phyloP scores from a whole-genome alignment of 2,329 filamentous ascomycete genomes.

The Hymenoscyphus infarciens region DNA sequence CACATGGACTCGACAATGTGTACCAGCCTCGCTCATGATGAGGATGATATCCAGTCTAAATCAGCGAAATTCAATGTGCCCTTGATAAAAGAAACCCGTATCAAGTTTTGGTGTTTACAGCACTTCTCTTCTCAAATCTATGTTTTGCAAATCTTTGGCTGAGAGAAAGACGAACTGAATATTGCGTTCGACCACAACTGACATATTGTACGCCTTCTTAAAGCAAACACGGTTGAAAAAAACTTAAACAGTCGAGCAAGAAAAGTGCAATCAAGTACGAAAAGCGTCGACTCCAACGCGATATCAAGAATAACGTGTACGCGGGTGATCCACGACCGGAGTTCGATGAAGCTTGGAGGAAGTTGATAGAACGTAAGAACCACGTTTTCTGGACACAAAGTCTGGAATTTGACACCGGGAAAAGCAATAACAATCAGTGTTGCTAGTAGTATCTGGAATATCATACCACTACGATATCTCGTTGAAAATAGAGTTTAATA shows the following conservation, averaged over 20 bases:
- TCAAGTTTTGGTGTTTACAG: not conserved
- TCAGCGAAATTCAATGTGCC: not conserved
- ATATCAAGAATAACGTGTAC: conserved; percentile 11
- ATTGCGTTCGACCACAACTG: conserved; percentile 6
- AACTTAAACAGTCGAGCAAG: not conserved
- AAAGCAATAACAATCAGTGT: conserved; percentile 14
- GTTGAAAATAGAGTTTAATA: too few species aligned
- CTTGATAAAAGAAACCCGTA: not conserved
- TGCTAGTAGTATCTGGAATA: too few species aligned
- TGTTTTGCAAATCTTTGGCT: conserved; percentile 1
- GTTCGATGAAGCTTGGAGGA: conserved; percentile 13
- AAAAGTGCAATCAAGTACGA: conserved; percentile 7
- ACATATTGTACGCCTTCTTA: conserved; percentile 1
- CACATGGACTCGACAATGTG: not conserved
- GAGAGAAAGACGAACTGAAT: not conserved
- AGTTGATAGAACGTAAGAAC: conserved; percentile 1
- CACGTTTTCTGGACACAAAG: too few species aligned
- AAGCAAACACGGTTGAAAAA: not conserved
- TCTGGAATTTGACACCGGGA: not conserved
- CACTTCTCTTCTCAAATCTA: not conserved
- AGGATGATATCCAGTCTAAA: not conserved
- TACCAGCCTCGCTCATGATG: not conserved
- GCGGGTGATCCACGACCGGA: conserved; percentile 11
- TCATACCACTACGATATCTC: too few species aligned
- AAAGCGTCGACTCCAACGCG: conserved; percentile 1